Conservation (phyloP, 495 filamentous ascomycete genomes). For the Hypomontagnella monticulosa region DNA sequence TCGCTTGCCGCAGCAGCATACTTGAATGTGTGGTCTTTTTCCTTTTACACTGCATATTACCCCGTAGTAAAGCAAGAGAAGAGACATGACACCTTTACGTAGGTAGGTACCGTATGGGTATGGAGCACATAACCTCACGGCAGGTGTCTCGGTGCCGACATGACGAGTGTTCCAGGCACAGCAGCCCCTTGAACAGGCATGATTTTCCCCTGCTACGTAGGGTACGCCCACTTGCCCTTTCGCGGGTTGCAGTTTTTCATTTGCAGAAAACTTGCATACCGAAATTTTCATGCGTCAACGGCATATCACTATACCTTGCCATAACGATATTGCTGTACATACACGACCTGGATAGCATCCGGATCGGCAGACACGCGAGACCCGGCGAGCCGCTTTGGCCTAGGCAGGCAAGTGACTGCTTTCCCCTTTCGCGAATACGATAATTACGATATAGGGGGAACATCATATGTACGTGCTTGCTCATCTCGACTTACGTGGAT, state of each 20-base stretch:
- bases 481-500: slow-evolving; percentile 5
- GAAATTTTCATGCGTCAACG: slow-evolving; percentile 25
- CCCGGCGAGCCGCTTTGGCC: slow-evolving; percentile 13
- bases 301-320: slow-evolving; percentile 6
- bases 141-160: slow-evolving; percentile 37
- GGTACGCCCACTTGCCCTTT: slow-evolving; percentile 17
- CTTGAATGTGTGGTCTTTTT: too few species aligned
- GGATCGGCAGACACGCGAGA: slow-evolving; percentile 11
- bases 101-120: slow-evolving; percentile 1
- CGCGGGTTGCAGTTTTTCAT: slow-evolving; percentile 14
- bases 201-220: slow-evolving; percentile 35
- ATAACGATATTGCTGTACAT: neutral
- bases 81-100: too few species aligned
- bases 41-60: slow-evolving; percentile 33
- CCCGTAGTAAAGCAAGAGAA: too few species aligned
- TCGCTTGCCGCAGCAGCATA: slow-evolving; percentile 31
- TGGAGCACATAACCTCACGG: slow-evolving; percentile 20
- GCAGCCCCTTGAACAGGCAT: slow-evolving; percentile 21
- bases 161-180: slow-evolving; percentile 8
- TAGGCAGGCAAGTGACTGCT: neutral
- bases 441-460: neutral
- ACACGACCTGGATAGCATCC: neutral
- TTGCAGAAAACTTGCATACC: slow-evolving; percentile 30
- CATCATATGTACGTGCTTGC: neutral
- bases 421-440: neutral